phyloP scores from a whole-genome alignment of 202 grass and related monocot species.

The Schoenoplectus tabernaemontani region DNA sequence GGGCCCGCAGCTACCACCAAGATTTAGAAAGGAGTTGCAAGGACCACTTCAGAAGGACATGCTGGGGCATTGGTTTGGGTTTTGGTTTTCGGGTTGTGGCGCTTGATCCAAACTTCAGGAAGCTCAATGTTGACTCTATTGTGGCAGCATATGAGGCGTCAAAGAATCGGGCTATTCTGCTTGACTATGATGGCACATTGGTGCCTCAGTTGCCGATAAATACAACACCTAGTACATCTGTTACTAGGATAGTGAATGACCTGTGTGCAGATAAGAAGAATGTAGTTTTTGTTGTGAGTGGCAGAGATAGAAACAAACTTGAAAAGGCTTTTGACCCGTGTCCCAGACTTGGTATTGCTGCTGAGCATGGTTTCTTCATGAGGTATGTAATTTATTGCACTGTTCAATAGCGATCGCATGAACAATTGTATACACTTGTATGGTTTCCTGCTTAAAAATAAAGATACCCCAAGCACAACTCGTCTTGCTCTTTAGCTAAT shows the following conservation, averaged over 20 bases:
- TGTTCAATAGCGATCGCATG: not conserved
- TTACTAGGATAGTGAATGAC: conserved; percentile 65
- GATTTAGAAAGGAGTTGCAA: conserved; percentile 84
- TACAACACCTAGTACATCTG: conserved; percentile 42
- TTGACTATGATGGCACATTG: conserved; percentile 93
- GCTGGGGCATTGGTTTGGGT: conserved; percentile 84
- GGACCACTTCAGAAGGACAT: conserved; percentile 76
- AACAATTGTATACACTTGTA: not conserved
- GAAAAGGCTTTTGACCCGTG: conserved; percentile 70
- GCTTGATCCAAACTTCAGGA: conserved; percentile 76
- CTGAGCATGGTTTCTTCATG: conserved; percentile 89
- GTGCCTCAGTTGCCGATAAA: conserved; percentile 61
- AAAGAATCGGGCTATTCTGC: conserved; percentile 69
- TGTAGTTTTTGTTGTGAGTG: conserved; percentile 78
- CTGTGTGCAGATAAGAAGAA: conserved; percentile 79
- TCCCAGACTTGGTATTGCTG: conserved; percentile 69
- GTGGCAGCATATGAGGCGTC: conserved; percentile 51
- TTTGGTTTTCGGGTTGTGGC: conserved; percentile 94
- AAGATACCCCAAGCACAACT: not conserved
- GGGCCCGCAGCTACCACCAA: conserved; percentile 68
- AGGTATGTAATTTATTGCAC: conserved; percentile 35
- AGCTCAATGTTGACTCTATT: conserved; percentile 78
- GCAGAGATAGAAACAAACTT: conserved; percentile 56
- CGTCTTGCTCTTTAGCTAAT: not conserved
- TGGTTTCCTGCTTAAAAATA: not conserved